Evolutionary conservation across 2,329 filamentous ascomycete genomes (phyloP), one percentile per base, ranked within the genome.

Genomic region (Aspergillus transmontanensis): DNA sequence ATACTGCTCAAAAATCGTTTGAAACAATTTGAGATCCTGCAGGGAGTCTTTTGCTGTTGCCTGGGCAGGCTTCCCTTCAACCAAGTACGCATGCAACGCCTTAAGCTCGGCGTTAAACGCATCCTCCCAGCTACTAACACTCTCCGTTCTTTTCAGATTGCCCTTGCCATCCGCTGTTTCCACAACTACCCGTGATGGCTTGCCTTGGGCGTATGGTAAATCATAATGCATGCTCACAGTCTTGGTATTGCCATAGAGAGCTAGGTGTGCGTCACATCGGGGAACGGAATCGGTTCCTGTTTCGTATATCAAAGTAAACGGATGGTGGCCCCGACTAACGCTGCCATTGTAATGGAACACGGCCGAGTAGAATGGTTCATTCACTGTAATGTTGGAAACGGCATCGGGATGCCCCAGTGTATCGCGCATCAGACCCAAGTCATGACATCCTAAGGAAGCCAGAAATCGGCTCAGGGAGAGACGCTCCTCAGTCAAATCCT

Each of bases 221-320:
- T 89, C 85, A 65, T 84, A 87, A 41, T 83, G 70, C 12, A 89
- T 78, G 1, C 76, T 79, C 0, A 89, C 82, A 0, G 81, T 83
- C 74, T 89, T 89, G 7, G 80, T 76, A 19, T 78, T 71, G 0
- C 82, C 82, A 65, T 86, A 89, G 0, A 89, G 77, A 6, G 75
- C 74, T 4, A 79, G 39, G 66, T 76, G 73, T 1, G 76, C 75
- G 60, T 79, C 76, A 9, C 75, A 76, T 1, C 76, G 64, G 0
- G 86, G 84, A 0, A 89, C 80, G 0, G 72, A 69, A 65, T 85
- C 81, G 26, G 87, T 77, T 0, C 87, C 86, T 0, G 81, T 83
- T 65, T 89, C 87, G 66, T 88, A 89, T 0, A 81, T 79, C 2
- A 87, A 80, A 0, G 83, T 77, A 62, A 87, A 89, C 0, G 73